Evolutionary conservation across 306 rosid species (phyloP), one percentile per base, ranked within the genome.

Genomic region (Psophocarpus tetragonolobus): DNA sequence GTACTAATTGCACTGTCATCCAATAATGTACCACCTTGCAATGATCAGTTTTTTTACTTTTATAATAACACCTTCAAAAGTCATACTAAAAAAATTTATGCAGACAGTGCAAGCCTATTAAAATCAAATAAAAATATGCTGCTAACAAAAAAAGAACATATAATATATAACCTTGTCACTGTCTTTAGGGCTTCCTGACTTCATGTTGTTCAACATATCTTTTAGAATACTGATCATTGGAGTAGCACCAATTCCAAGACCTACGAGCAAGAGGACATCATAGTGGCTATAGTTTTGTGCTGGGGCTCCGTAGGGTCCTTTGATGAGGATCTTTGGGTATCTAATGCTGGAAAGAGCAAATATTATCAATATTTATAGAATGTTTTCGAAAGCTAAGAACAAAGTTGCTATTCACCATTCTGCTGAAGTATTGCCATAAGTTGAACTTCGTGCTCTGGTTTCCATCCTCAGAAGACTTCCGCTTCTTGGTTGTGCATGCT

Each of bases 271-370:
- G 69, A 94, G 94, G 70, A 89, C 91, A 82, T 94, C 97, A 75
- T 79, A 94, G 81, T 90, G 84, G 38, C 76, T 85, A 79, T 90
- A 94, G 61, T 77, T 83, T 73, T 94, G 98, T 66, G 98, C 94
- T 15, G 98, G 98, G 65, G 98, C 97, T 81, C 98, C 97, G 56
- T 85, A 94, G 12, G 98, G 97, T 75, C 98, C 98, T 82, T 94
- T 92, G 68, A 94, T 78, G 27, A 86, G 61, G 69, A 92, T 94
- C 87, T 73, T 89, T 29, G 97, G 98, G 76, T 90, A 90, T 65
- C 89, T 87, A 78, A 27, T 12, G 66, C 62, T 45, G 41, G 44
- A 60, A 45, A 85, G 33, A 51, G 27, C 14, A 76, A 71, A 57
- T 51, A 30, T 14, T 48, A 60, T 53, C 27, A 82, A 5, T 15